phyloP scores from a whole-genome alignment of 495 filamentous ascomycete species.

The Tuber borchii region DNA sequence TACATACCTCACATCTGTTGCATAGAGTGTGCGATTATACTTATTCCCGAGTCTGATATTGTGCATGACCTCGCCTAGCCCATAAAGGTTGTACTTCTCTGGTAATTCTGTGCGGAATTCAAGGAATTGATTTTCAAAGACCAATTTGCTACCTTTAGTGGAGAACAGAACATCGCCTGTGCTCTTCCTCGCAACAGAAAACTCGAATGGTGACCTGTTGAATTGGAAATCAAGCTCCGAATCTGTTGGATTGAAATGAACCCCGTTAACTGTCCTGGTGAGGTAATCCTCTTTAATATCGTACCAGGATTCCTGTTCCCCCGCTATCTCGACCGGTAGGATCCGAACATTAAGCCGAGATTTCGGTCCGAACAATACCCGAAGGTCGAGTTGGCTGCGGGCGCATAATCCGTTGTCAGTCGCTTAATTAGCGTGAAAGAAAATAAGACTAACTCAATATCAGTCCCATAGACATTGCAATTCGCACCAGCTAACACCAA shows the following conservation, averaged over 20 bases:
- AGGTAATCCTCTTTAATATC: slow-evolving; percentile 1
- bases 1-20: slow-evolving; percentile 75
- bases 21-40: slow-evolving; percentile 54
- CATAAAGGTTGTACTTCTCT: slow-evolving; percentile 63
- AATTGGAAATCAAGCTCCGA: neutral
- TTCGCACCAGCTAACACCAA: neutral
- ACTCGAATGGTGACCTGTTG: neutral
- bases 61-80: slow-evolving; percentile 73
- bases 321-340: neutral
- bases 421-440: neutral
- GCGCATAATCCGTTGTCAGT: neutral
- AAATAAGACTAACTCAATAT: neutral
- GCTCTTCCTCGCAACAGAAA: neutral
- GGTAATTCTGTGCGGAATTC: slow-evolving; percentile 64
- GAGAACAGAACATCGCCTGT: neutral
- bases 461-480: neutral
- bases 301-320: neutral
- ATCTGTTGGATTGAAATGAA: neutral
- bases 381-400: neutral
- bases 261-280: neutral
- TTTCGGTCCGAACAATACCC: neutral
- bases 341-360: slow-evolving; percentile 1
- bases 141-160: slow-evolving; percentile 40
- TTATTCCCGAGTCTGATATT: slow-evolving; percentile 60
- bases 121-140: slow-evolving; percentile 76